Conservation (phyloP, 805 yeast species). For the Yarrowia sp. region DNA sequence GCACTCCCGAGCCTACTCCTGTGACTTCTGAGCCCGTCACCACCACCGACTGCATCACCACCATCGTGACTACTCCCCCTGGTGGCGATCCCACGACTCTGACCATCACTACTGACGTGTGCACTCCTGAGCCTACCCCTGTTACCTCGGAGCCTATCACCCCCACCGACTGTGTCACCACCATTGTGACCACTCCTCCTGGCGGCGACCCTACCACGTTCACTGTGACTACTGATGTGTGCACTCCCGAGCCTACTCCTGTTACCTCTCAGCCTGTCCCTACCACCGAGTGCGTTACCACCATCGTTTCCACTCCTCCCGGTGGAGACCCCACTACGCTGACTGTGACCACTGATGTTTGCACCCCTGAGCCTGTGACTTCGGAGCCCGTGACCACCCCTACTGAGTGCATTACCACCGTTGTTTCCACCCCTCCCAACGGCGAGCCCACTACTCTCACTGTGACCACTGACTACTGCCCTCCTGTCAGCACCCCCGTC, state of each 20-base stretch:
- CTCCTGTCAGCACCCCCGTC: background rate
- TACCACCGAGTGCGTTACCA: background rate
- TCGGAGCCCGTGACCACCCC: background rate
- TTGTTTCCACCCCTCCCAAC: background rate
- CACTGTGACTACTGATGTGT: background rate
- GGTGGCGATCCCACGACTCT: background rate
- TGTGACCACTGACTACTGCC: conserved; percentile 1
- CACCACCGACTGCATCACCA: background rate
- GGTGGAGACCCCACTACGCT: background rate
- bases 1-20: background rate
- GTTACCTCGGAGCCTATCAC: background rate
- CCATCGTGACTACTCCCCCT: background rate
- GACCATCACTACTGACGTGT: background rate
- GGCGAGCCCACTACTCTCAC: background rate
- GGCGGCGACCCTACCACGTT: background rate
- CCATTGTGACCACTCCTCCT: background rate
- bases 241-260: background rate
- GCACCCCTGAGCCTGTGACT: background rate
- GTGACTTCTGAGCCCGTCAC: background rate
- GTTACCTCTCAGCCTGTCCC: background rate
- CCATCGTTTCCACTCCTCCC: background rate
- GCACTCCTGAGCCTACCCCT: background rate
- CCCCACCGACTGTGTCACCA: background rate
- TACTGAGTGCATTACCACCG: background rate
- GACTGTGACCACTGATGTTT: background rate